Conservation (phyloP, 2,329 filamentous ascomycete species). For the Epicoccum nigrum region DNA sequence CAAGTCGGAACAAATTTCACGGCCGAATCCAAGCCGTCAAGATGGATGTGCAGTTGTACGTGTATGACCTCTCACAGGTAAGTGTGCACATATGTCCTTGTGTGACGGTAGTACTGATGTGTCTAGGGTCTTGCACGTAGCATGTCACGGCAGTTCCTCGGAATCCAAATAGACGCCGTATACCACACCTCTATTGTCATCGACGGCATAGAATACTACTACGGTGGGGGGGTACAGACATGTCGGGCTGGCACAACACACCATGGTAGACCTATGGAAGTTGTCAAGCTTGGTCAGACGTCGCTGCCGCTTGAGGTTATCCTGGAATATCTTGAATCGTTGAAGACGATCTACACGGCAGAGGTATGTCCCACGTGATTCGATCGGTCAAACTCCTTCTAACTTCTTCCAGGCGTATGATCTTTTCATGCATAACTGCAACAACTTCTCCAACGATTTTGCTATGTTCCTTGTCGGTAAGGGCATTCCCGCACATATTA, state of each 20-base stretch:
- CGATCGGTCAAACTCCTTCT: not conserved
- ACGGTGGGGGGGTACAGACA: slow-evolving; percentile 84
- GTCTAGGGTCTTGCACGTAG: slow-evolving; percentile 59
- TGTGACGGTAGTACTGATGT: slow-evolving; percentile 8
- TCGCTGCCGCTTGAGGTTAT: slow-evolving; percentile 81
- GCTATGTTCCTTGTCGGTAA: slow-evolving; percentile 86
- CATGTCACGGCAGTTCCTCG: slow-evolving; percentile 65
- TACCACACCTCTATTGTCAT: slow-evolving; percentile 94
- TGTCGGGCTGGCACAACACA: slow-evolving; percentile 83
- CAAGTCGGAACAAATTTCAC: slow-evolving; percentile 2
- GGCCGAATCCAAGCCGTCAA: not conserved
- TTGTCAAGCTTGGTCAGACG: slow-evolving; percentile 75
- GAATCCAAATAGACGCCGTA: slow-evolving; percentile 82
- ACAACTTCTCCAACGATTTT: slow-evolving; percentile 95
- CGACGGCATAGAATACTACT: slow-evolving; percentile 85
- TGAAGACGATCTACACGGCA: slow-evolving; percentile 81
- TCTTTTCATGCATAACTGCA: slow-evolving; percentile 86
- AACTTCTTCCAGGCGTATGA: slow-evolving; percentile 70
- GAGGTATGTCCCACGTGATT: slow-evolving; percentile 58
- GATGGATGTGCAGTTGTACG: slow-evolving; percentile 59
- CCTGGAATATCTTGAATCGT: slow-evolving; percentile 83
- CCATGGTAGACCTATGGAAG: slow-evolving; percentile 81
- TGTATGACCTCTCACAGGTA: slow-evolving; percentile 59
- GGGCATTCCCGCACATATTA: slow-evolving; percentile 86
- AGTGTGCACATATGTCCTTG: not conserved